Percentiles rank a stretch among this genome's conserved stretches.
Conservation (phyloP, 1,284 basidiomycete genomes). For the Afroboletus lepidellus region DNA sequence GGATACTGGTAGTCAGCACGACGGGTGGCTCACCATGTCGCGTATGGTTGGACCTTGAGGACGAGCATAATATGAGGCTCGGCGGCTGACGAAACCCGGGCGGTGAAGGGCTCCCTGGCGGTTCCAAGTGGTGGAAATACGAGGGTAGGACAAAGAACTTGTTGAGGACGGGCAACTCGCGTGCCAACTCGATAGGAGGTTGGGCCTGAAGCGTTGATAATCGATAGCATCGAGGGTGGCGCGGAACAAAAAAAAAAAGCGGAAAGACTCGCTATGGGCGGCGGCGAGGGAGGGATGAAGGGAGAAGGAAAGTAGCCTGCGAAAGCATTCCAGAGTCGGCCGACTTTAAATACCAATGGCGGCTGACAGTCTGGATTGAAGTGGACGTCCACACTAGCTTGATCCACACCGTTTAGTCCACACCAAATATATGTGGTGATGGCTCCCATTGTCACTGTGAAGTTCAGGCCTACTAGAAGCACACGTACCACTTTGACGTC, state of each 20-base stretch:
- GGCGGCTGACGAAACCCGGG: not conserved
- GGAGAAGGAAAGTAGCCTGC: not conserved
- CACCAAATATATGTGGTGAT: no score
- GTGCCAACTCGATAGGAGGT: conserved; percentile 2
- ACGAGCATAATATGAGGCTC: not conserved
- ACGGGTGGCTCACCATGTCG: no score
- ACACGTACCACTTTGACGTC: no score
- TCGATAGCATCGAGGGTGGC: not conserved
- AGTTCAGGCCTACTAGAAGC: no score
- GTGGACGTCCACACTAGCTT: no score
- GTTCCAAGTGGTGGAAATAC: not conserved
- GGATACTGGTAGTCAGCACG: no score
- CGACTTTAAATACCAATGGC: conserved; percentile 18
- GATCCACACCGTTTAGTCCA: no score
- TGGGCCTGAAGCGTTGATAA: not conserved
- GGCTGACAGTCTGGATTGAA: not conserved
- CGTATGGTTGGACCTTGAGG: no score
- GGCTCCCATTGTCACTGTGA: no score
- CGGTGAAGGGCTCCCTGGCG: not conserved
- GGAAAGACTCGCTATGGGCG: not conserved
- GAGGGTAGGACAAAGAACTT: not conserved
- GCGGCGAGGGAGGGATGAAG: not conserved
- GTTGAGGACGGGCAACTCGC: conserved; percentile 6
- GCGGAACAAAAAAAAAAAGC: not conserved
- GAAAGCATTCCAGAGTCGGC: not conserved